These are phyloP conservation scores for Trichoderma semiorbis DNA, from an alignment of 2,329 filamentous ascomycete species.

Conservation along the genomic window DNA sequence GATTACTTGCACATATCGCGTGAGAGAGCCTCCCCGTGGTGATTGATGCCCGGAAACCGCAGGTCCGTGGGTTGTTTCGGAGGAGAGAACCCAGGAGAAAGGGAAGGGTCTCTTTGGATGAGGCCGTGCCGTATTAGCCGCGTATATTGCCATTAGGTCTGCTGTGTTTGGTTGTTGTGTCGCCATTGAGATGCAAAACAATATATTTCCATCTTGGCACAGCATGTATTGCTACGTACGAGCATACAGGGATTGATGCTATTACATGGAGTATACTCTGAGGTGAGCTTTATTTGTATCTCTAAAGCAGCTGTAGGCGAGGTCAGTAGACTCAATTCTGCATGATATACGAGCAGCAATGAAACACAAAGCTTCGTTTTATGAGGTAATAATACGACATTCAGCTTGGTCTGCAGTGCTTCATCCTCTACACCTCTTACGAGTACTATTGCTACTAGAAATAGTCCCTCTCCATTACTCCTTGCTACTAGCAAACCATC, in stretches of 20 bases:
- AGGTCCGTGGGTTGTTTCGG: not conserved
- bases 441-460: not conserved
- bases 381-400: not conserved
- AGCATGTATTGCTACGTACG: not conserved
- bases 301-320: not conserved
- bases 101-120: not conserved
- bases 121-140: conserved; percentile 6
- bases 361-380: not conserved
- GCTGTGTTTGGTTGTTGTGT: not conserved
- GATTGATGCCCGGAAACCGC: not conserved
- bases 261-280: not conserved
- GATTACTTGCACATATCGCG: not conserved
- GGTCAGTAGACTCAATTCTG: not conserved
- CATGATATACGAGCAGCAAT: not conserved
- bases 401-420: not conserved
- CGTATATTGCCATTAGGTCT: not conserved
- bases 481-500: not conserved
- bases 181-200: not conserved
- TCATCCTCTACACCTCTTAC: not conserved
- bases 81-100: not conserved
- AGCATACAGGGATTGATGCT: not conserved
- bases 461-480: not conserved
- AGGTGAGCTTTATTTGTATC: too few relatives aligned
- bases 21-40: not conserved
- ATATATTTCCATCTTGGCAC: not conserved